A percentile compares a stretch with the other conserved stretches of the same genome.
Evolutionary conservation across 768 basidiomycete species (phyloP).

Genomic region (Tulasnella sp.): DNA sequence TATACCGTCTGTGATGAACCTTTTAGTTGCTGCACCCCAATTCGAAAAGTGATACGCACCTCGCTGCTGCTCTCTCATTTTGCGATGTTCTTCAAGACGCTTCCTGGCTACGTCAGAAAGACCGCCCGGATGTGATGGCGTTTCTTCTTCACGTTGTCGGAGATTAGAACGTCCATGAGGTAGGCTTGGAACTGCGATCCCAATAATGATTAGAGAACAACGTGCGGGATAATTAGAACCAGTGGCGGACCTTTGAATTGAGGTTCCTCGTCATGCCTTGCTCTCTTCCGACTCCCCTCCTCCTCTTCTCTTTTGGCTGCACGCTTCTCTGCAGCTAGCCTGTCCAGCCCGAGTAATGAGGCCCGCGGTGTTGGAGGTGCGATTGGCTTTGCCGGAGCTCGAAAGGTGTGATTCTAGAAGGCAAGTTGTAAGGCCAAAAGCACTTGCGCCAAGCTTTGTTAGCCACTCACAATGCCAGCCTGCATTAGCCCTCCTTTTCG

Average conservation of each 20-base stretch:
- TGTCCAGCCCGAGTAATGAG: conserved; percentile 86
- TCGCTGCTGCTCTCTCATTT: conserved; percentile 67
- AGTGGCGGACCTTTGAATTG: conserved; percentile 76
- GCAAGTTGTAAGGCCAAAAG: conserved; percentile 26
- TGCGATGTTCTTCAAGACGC: conserved; percentile 76
- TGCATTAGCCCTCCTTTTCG: conserved; percentile 78
- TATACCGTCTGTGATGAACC: conserved; percentile 65
- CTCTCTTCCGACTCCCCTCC: conserved; percentile 67
- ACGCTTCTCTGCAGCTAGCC: conserved; percentile 86
- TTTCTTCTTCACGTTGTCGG: conserved; percentile 82
- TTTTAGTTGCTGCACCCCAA: not conserved
- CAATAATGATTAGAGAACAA: conserved; percentile 3
- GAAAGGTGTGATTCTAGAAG: conserved; percentile 73
- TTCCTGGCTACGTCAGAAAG: conserved; percentile 74
- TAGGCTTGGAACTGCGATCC: conserved; percentile 68
- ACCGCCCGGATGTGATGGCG: conserved; percentile 91
- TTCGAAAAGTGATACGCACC: conserved; percentile 48
- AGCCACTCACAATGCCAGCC: conserved; percentile 58
- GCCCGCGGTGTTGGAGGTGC: conserved; percentile 77
- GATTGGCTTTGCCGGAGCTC: conserved; percentile 68
- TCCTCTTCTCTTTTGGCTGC: conserved; percentile 54
- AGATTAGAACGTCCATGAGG: conserved; percentile 62
- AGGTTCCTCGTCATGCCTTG: conserved; percentile 52
- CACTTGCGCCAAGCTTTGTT: conserved; percentile 20
- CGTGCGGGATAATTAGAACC: conserved; percentile 35